Percentiles rank a stretch among this genome's conserved stretches.
Evolutionary conservation across 2,329 filamentous ascomycete species (phyloP).

Genomic region (Corynespora cassiicola): DNA sequence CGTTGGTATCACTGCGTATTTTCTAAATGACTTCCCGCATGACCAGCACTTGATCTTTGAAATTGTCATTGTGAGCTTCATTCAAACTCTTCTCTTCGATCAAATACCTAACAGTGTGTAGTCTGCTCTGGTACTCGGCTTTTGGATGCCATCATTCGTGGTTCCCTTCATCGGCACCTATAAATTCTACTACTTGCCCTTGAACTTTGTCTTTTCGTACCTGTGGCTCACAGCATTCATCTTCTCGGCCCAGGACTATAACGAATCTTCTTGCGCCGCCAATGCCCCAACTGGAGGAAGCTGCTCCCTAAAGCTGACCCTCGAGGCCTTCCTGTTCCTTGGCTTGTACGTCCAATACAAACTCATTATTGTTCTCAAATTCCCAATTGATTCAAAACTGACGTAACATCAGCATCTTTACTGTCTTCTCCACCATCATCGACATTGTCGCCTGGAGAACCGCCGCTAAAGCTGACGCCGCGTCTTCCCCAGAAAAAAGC

Average conservation of each 20-base stretch:
- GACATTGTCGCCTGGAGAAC: no score
- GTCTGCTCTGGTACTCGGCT: slow-evolving; percentile 51
- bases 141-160: slow-evolving; percentile 34
- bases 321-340: slow-evolving; percentile 53
- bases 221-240: slow-evolving; percentile 59
- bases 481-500: no score
- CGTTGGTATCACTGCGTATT: slow-evolving; percentile 49
- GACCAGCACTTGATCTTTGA: slow-evolving; percentile 46
- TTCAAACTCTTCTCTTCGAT: not conserved
- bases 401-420: no score
- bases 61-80: slow-evolving; percentile 48
- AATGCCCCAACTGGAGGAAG: slow-evolving; percentile 38
- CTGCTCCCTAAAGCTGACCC: slow-evolving; percentile 49
- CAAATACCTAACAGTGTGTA: slow-evolving; percentile 27
- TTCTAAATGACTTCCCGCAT: slow-evolving; percentile 41
- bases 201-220: slow-evolving; percentile 55
- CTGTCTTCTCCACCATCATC: no score
- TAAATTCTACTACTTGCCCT: slow-evolving; percentile 46
- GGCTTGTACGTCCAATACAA: slow-evolving; percentile 55
- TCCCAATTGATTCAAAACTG: no score
- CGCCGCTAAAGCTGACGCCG: no score
- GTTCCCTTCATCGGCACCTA: slow-evolving; percentile 49
- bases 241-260: slow-evolving; percentile 55
- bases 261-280: slow-evolving; percentile 33
- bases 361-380: no score